Evolutionary conservation across 495 filamentous ascomycete genomes (phyloP).

Genomic region (Lepraria neglecta): DNA sequence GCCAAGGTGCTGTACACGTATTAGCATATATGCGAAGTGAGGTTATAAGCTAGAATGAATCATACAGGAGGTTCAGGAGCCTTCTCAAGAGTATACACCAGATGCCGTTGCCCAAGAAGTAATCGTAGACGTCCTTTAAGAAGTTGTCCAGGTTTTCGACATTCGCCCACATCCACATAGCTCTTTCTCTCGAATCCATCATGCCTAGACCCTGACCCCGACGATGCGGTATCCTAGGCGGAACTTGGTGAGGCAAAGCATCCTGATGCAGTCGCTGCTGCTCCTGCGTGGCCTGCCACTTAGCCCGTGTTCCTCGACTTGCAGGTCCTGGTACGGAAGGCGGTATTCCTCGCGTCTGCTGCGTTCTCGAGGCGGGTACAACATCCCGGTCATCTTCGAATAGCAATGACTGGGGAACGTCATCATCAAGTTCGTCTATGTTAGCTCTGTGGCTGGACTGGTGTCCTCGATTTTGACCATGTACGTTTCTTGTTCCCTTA

Average conservation of each 20-base stretch:
- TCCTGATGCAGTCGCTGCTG: constrained; percentile 56
- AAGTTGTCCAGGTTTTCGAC: constrained; percentile 88
- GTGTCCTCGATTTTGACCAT: constrained; percentile 33
- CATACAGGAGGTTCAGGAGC: constrained; percentile 68
- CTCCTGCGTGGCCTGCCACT: constrained; percentile 60
- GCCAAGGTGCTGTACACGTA: constrained; percentile 48
- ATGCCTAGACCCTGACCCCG: constrained; percentile 42
- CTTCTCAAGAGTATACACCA: constrained; percentile 79
- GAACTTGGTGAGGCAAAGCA: constrained; percentile 15
- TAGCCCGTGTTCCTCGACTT: constrained; percentile 47
- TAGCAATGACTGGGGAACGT: constrained; percentile 83
- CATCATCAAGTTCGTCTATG: constrained; percentile 82
- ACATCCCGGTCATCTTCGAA: constrained; percentile 57
- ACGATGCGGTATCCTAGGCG: constrained; percentile 17
- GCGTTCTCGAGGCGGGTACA: constrained; percentile 33
- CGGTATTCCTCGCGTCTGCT: constrained; percentile 33
- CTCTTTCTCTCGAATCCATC: constrained; percentile 67
- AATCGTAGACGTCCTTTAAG: constrained; percentile 82
- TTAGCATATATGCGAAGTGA: constrained; percentile 13
- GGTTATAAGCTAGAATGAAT: constrained; percentile 6
- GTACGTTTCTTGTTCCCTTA: constrained; percentile 37
- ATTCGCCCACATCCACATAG: constrained; percentile 95
- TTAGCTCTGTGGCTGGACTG: constrained; percentile 1
- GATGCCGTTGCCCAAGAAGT: constrained; percentile 78
- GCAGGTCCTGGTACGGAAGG: constrained; percentile 48